A percentile compares a stretch with the other conserved stretches of the same genome.
Evolutionary conservation across 2,329 filamentous ascomycete species (phyloP).

Genomic region (Acrocalymma vagum): DNA sequence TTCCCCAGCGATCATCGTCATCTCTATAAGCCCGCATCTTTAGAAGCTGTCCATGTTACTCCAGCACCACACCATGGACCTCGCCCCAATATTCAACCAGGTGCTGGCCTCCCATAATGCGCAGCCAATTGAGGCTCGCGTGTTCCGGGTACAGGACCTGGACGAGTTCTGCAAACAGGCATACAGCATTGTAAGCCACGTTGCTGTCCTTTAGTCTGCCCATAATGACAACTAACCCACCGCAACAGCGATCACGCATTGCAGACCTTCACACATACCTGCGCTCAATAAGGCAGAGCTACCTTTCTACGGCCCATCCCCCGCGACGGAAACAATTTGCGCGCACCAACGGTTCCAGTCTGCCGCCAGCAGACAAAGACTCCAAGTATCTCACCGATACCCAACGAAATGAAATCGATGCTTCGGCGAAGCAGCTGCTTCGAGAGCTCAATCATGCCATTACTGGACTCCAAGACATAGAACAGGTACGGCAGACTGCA

Average conservation of each 20-base stretch:
- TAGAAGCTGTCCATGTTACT: conserved; percentile 4
- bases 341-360: conserved; percentile 34
- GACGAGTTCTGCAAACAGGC: conserved; percentile 95
- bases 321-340: conserved; percentile 61
- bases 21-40: no score
- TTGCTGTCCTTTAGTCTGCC: conserved; percentile 16
- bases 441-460: conserved; percentile 87
- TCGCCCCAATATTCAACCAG: conserved; percentile 75
- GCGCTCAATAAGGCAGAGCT: conserved; percentile 83
- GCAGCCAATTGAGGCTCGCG: conserved; percentile 56
- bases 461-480: conserved; percentile 79
- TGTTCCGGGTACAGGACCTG: conserved; percentile 57
- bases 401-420: conserved; percentile 87
- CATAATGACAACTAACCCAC: conserved; percentile 31
- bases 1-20: conserved; percentile 38
- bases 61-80: conserved; percentile 56
- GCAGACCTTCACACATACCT: conserved; percentile 81
- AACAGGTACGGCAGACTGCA: conserved; percentile 81
- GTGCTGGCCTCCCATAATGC: conserved; percentile 69
- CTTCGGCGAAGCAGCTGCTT: conserved; percentile 84
- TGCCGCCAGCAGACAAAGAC: conserved; percentile 52
- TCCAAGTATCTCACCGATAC: conserved; percentile 75
- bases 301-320: conserved; percentile 82
- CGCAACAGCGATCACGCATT: conserved; percentile 80
- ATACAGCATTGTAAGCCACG: conserved; percentile 79